These are phyloP conservation scores for Floccularia luteovirens DNA, from an alignment of 768 basidiomycete species.

Conservation along the genomic window DNA sequence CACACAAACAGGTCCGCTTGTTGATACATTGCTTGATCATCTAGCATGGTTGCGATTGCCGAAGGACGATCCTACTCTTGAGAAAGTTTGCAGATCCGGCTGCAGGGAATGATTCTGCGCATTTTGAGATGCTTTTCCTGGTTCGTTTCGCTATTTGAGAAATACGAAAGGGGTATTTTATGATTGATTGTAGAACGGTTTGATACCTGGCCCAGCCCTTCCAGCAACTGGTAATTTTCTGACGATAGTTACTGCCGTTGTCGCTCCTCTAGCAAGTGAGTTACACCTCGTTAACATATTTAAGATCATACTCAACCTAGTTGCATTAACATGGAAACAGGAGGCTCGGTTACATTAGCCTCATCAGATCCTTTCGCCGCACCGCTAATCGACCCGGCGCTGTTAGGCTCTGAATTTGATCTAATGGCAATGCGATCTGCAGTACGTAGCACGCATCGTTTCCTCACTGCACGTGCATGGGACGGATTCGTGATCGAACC, in stretches of 20 bases:
- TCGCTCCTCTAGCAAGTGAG: conserved; percentile 16
- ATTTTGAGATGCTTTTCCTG: neutral
- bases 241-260: conserved; percentile 4
- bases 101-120: neutral
- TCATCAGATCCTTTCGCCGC: conserved; percentile 32
- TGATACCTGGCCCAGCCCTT: neutral
- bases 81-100: neutral
- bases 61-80: neutral
- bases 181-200: neutral
- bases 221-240: conserved; percentile 12
- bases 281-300: neutral
- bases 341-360: conserved; percentile 22
- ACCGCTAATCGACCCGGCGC: conserved; percentile 40
- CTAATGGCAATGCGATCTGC: conserved; percentile 15
- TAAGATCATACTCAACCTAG: neutral
- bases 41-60: neutral
- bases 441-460: conserved; percentile 9
- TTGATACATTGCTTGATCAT: conserved; percentile 4
- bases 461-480: conserved; percentile 16
- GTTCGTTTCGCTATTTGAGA: neutral
- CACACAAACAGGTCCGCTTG: neutral
- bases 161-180: neutral
- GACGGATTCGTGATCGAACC: conserved; percentile 16
- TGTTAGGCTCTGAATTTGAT: conserved; percentile 24
- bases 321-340: conserved; percentile 7